Evolutionary conservation across 2,329 filamentous ascomycete species (phyloP).

Genomic region (Seiridium cupressi): DNA sequence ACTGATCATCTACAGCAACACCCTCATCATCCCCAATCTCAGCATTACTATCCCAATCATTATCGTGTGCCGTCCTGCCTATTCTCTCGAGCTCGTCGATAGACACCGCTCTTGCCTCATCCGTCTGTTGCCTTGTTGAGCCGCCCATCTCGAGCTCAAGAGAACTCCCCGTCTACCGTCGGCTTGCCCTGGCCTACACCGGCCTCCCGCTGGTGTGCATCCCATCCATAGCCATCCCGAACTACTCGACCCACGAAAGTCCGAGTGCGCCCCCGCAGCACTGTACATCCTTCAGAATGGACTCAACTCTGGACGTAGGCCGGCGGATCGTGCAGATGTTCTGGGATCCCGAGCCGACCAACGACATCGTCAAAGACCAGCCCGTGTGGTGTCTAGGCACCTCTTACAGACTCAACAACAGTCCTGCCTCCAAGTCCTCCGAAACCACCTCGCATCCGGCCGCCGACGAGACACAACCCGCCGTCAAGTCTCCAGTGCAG

Average conservation of each 20-base stretch:
- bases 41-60: not conserved
- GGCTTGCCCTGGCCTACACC: not conserved
- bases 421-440: slow-evolving; percentile 9
- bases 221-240: no score
- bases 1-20: not conserved
- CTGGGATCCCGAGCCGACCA: slow-evolving; percentile 86
- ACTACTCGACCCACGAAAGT: not conserved
- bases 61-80: not conserved
- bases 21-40: not conserved
- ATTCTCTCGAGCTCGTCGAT: not conserved
- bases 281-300: slow-evolving; percentile 18
- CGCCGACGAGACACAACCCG: not conserved
- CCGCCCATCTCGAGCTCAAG: not conserved
- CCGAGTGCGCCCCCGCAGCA: not conserved
- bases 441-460: not conserved
- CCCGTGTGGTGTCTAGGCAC: slow-evolving; percentile 81
- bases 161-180: not conserved
- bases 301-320: slow-evolving; percentile 65
- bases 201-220: not conserved
- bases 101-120: no score
- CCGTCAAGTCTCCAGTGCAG: not conserved
- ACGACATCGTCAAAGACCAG: slow-evolving; percentile 65
- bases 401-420: slow-evolving; percentile 44
- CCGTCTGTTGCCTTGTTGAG: not conserved
- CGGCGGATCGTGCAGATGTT: slow-evolving; percentile 85